A percentile compares a stretch with the other conserved stretches of the same genome.
Conservation (phyloP, 1,284 basidiomycete genomes). For the Apiotrichum domesticum region DNA sequence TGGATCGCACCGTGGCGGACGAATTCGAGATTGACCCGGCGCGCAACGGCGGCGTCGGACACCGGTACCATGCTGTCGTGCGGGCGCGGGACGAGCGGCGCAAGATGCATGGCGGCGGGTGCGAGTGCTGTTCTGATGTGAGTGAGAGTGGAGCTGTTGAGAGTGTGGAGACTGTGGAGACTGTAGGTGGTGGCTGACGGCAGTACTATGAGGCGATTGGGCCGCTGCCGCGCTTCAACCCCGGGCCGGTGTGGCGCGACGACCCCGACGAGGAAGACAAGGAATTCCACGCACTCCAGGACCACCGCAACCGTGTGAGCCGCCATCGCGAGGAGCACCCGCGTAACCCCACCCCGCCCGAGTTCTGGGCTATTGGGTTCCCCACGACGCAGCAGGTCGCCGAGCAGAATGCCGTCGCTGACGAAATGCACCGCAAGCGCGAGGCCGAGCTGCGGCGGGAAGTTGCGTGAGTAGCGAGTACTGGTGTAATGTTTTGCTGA, state of each 20-base stretch:
- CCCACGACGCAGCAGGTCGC: slow-evolving; percentile 73
- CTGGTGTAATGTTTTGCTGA: slow-evolving; percentile 1
- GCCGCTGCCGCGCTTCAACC: slow-evolving; percentile 58
- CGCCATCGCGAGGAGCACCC: slow-evolving; percentile 61
- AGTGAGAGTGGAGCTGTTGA: slow-evolving; percentile 28
- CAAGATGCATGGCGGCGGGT: slow-evolving; percentile 68
- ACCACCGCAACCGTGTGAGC: slow-evolving; percentile 68
- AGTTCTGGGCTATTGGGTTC: slow-evolving; percentile 75
- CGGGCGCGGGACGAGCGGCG: slow-evolving; percentile 60
- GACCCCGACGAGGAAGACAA: slow-evolving; percentile 14
- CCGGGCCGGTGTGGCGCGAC: slow-evolving; percentile 61
- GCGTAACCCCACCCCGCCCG: slow-evolving; percentile 69
- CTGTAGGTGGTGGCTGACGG: neutral
- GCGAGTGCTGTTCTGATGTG: slow-evolving; percentile 76
- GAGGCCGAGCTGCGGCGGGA: slow-evolving; percentile 52
- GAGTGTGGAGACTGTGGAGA: too few relatives aligned
- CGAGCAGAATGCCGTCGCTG: slow-evolving; percentile 65
- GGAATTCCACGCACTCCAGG: slow-evolving; percentile 41
- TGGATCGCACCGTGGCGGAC: slow-evolving; percentile 56
- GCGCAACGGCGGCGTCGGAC: slow-evolving; percentile 60
- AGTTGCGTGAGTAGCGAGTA: slow-evolving; percentile 30
- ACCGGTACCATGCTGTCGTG: slow-evolving; percentile 70
- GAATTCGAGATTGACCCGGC: slow-evolving; percentile 62
- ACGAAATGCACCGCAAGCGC: slow-evolving; percentile 56
- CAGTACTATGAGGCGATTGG: slow-evolving; percentile 77